Evolutionary conservation across 495 filamentous ascomycete species (phyloP).

Genomic region (Daldinia loculata): DNA sequence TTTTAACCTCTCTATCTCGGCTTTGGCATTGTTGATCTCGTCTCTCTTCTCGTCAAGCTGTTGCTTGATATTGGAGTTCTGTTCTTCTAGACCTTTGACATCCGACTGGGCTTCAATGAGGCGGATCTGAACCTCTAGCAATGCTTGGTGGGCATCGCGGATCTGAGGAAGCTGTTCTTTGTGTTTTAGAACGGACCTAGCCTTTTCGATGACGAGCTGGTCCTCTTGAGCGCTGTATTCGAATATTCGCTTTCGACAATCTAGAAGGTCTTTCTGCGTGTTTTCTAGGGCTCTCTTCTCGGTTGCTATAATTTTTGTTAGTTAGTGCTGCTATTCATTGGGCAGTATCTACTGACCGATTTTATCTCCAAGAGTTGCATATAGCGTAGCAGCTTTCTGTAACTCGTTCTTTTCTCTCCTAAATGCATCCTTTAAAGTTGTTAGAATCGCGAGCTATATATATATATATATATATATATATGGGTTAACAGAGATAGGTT

Average conservation of each 20-base stretch:
- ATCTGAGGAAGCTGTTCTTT: conserved; percentile 68
- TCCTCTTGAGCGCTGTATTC: conserved; percentile 60
- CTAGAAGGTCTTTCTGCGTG: conserved; percentile 52
- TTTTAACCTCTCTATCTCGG: conserved; percentile 44
- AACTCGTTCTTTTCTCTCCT: conserved; percentile 53
- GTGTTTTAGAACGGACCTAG: conserved; percentile 66
- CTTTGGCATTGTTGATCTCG: conserved; percentile 23
- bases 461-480: conserved; percentile 9
- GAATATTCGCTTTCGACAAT: conserved; percentile 46
- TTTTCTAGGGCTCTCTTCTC: conserved; percentile 61
- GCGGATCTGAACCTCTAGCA: conserved; percentile 72
- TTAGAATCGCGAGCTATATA: conserved; percentile 35
- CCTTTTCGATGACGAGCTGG: conserved; percentile 67
- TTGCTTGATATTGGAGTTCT: conserved; percentile 66
- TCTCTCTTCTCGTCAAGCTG: conserved; percentile 57
- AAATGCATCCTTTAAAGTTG: conserved; percentile 44
- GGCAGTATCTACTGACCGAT: conserved; percentile 61
- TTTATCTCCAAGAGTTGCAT: conserved; percentile 71
- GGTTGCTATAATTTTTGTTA: conserved; percentile 53
- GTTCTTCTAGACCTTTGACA: conserved; percentile 66
- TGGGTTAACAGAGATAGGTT: not conserved
- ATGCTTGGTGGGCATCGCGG: conserved; percentile 64
- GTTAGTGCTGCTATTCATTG: not conserved
- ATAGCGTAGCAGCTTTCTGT: conserved; percentile 70
- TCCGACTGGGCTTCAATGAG: conserved; percentile 85